Evolutionary conservation across 176 grass and related monocot genomes (phyloP), one percentile per base, ranked within the genome.

Genomic region (Eragrostis nindensis): DNA sequence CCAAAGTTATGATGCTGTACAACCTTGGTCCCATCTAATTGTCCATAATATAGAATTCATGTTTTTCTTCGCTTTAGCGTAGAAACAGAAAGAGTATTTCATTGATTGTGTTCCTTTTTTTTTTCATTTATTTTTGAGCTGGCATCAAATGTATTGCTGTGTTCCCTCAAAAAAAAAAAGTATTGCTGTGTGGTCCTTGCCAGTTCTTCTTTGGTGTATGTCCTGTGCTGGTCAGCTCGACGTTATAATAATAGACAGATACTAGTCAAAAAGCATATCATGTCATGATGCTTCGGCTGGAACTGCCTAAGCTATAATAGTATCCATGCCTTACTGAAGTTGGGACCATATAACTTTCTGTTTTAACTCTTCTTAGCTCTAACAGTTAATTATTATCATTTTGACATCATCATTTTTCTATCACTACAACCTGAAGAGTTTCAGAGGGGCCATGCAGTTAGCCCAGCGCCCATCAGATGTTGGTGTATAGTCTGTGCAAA

Each of bases 201-300:
- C 29, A 18, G 55, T 64, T 65, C 30, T 65, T 82, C 57, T 38
- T 52, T 73, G 79, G 56, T 82, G 39, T 66, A n/a, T 60, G 54
- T 9, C 54, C 25, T 82, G 40, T 36, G 52, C 39, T 47, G 27
- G 55, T 62, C 57, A 13, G 26, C 56, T 72, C 22, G 17, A 71
- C 40, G 14, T 36, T 52, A 43, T 22, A 82, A 62, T 72, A 69
- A 30, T 69, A 55, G n/a, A 25, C 15, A 60, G 22, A 18, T 12
- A n/a, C n/a, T n/a, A 46, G 53, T 45, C 41, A 60, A 47, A 46
- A 57, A 48, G 11, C 25, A 81, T 81, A 42, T 36, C 32, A 71
- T 81, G 61, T 36, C 32, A 71, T 81, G 61, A 47, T 82, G 19
- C 27, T 73, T 71, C 12, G 47, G 42, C 40, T 82, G 27, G 38